Conservation (phyloP, 2,329 filamentous ascomycete species). For the Clarireedia sp. region DNA sequence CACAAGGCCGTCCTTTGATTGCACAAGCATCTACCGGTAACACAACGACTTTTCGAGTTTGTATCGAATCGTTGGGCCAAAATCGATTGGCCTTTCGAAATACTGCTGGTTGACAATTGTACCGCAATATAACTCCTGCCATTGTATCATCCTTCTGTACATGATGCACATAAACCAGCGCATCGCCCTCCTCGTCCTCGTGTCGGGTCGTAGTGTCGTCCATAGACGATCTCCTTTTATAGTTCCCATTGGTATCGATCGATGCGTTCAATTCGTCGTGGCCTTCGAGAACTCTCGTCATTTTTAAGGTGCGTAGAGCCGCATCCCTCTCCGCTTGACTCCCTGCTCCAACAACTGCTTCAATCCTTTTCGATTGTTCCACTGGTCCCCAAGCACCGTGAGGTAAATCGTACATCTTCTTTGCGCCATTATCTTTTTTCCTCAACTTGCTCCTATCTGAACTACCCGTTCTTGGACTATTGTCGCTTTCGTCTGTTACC, state of each 20-base stretch:
- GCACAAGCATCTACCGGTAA: constrained; percentile 86
- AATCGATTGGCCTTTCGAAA: constrained; percentile 85
- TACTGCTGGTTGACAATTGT: constrained; percentile 74
- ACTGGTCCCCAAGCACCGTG: constrained; percentile 25
- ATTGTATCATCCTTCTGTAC: constrained; percentile 79
- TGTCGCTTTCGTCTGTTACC: constrained; percentile 14
- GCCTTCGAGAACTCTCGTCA: constrained; percentile 52
- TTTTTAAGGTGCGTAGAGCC: constrained; percentile 47
- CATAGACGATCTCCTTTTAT: constrained; percentile 25
- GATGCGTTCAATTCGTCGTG: constrained; percentile 52
- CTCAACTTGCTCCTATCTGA: constrained; percentile 9
- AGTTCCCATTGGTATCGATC: constrained; percentile 36
- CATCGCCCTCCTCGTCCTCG: constrained; percentile 58
- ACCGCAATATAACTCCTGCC: constrained; percentile 83
- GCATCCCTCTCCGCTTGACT: constrained; percentile 46
- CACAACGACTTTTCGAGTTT: constrained; percentile 70
- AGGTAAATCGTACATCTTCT: constrained; percentile 14
- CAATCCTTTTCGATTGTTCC: constrained; percentile 15
- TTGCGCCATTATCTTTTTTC: constrained; percentile 11
- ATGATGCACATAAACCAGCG: constrained; percentile 83
- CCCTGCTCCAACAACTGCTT: constrained; percentile 41
- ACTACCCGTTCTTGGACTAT: constrained; percentile 3
- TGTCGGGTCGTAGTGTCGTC: constrained; percentile 19
- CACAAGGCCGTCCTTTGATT: constrained; percentile 64
- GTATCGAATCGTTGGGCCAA: constrained; percentile 89